Conservation (phyloP, 2,329 filamentous ascomycete species). For the Aspergillus hiratsukae region DNA sequence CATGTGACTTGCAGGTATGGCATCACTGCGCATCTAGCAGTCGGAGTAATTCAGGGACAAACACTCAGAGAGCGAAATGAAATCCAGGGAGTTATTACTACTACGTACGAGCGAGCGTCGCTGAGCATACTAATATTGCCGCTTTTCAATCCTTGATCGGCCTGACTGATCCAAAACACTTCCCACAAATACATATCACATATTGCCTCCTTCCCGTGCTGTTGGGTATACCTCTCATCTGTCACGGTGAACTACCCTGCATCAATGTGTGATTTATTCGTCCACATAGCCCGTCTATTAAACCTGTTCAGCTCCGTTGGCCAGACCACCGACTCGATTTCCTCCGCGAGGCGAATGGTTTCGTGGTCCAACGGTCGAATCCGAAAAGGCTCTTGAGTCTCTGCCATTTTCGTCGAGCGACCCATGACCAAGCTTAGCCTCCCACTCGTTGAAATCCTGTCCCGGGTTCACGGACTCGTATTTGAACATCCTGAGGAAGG, state of each 20-base stretch:
- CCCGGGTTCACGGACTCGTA: conserved; percentile 45
- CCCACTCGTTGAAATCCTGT: conserved; percentile 53
- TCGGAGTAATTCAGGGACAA: too few relatives aligned
- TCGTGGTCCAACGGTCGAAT: conserved; percentile 9
- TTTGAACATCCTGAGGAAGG: conserved; percentile 42
- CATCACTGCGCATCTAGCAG: too few relatives aligned
- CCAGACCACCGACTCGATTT: background rate
- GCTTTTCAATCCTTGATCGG: background rate
- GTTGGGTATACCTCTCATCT: background rate
- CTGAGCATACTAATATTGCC: background rate
- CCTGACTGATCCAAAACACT: too few relatives aligned
- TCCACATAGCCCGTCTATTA: background rate
- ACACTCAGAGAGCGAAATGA: too few relatives aligned
- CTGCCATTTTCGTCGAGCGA: conserved; percentile 16
- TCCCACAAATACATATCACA: background rate
- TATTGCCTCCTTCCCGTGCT: background rate
- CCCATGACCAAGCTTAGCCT: conserved; percentile 17
- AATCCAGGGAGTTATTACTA: too few relatives aligned
- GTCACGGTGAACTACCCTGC: background rate
- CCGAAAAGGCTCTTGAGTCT: conserved; percentile 8
- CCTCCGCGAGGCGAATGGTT: conserved; percentile 5
- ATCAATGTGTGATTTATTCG: background rate
- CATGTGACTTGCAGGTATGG: too few relatives aligned
- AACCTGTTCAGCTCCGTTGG: background rate
- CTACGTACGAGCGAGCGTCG: too few relatives aligned